Evolutionary conservation across 2,329 filamentous ascomycete species (phyloP), one percentile per base, ranked within the genome.

Genomic region (Nemania diffusa): DNA sequence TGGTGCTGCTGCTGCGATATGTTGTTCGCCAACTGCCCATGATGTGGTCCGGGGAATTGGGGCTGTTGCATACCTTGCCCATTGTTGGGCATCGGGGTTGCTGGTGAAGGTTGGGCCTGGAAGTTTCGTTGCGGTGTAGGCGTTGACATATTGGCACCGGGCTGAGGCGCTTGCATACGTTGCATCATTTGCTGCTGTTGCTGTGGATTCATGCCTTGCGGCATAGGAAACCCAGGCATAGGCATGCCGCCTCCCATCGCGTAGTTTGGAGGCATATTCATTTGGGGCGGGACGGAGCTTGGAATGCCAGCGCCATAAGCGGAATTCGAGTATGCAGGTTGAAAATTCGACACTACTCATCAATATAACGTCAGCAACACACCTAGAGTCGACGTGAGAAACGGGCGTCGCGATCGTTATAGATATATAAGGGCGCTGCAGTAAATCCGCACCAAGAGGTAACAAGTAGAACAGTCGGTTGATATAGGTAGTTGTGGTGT

Each of bases 171-270:
- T 22, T 80, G 79, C 77, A 82, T 80, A 50, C 82, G 82, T 61
- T 84, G 84, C 77, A 83, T 82, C 78, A 84, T 81, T 50, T 72
- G 73, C 57, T 79, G 80, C 57, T 80, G 79, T n/a, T 79, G 77
- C 60, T 78, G 77, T 44, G 81, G 83, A 60, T 83, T 81, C 79
- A 87, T 83, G 59, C 81, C 77, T 62, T 84, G 79, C 65, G 84
- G 86, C 84, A 89, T 87, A 46, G 83, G 82, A 73, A 85, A 90
- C 24, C 84, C 83, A 48, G 83, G 79, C 82, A 88, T 87, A 69
- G 80, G 80, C 74, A 82, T 76, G 67, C 82, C 79, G 67, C 78
- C 78, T 40, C 79, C 78, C 82, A 89, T 88, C 81, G 88, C 86
- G 73, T 88, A 90, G 76, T 84, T 87, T 57, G 79, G 79, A 57